Conservation (phyloP, 2,329 filamentous ascomycete species). For the Elsinoe australis region DNA sequence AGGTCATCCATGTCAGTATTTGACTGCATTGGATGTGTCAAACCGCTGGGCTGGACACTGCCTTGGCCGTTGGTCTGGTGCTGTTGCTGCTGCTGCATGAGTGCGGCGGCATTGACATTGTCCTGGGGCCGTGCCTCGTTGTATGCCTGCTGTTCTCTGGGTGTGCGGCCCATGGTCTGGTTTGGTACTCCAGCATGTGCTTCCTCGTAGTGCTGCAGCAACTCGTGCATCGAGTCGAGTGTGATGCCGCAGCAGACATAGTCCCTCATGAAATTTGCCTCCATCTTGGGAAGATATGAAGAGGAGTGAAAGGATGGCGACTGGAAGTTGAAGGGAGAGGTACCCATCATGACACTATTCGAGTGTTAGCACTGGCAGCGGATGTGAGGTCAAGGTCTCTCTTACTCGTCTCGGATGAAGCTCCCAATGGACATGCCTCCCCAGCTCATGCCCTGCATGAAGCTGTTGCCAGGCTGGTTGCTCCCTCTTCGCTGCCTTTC, state of each 20-base stretch:
- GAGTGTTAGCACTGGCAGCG: constrained; percentile 21
- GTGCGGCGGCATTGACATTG: constrained; percentile 18
- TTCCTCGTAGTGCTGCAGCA: constrained; percentile 95
- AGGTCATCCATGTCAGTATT: constrained; percentile 46
- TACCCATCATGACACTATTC: constrained; percentile 92
- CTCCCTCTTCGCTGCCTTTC: constrained; percentile 52
- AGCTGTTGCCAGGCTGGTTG: constrained; percentile 49
- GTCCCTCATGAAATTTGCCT: constrained; percentile 95
- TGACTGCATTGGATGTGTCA: constrained; percentile 18
- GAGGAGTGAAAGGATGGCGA: constrained; percentile 96
- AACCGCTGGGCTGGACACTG: constrained; percentile 16
- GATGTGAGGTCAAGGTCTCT: constrained; percentile 8
- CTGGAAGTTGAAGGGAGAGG: constrained; percentile 77
- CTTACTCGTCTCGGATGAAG: constrained; percentile 97
- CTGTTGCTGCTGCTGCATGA: constrained; percentile 19
- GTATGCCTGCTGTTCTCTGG: constrained; percentile 30
- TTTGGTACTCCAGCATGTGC: constrained; percentile 62
- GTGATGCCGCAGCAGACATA: constrained; percentile 91
- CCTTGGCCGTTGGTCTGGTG: constrained; percentile 16
- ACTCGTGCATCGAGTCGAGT: constrained; percentile 82
- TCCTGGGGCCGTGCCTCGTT: constrained; percentile 19
- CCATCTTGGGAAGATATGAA: constrained; percentile 90
- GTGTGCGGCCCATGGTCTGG: constrained; percentile 34
- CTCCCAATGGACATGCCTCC: constrained; percentile 92
- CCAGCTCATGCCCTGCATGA: constrained; percentile 85